Percentiles rank a stretch among this genome's conserved stretches.
Evolutionary conservation across 2,329 filamentous ascomycete genomes (phyloP).

Genomic region (Boeremia lycopersici): DNA sequence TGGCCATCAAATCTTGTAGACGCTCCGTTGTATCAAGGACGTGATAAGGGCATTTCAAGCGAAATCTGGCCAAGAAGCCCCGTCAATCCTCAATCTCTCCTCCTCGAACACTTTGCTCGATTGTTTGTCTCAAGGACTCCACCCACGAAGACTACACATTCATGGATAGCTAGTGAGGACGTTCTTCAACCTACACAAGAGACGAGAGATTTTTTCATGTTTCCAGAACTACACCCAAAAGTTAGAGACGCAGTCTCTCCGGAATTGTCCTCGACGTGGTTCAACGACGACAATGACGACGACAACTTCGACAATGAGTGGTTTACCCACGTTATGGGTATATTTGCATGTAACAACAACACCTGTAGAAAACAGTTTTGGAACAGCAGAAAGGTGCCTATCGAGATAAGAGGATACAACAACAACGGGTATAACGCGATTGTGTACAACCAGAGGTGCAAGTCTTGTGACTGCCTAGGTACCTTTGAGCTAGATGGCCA

Average conservation of each 20-base stretch:
- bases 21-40: no score
- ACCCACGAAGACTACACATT: no score
- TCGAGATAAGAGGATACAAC: neutral
- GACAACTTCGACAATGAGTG: neutral
- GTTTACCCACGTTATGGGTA: neutral
- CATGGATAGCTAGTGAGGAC: no score
- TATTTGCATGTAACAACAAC: neutral
- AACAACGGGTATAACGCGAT: neutral
- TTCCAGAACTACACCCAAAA: neutral
- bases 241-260: neutral
- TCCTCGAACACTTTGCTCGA: no score
- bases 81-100: no score
- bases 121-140: no score
- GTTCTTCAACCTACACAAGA: neutral
- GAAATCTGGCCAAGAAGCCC: no score
- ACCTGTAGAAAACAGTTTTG: neutral
- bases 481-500: constrained; percentile 20
- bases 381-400: neutral
- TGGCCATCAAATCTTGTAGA: no score
- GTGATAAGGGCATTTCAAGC: no score
- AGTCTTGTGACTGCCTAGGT: constrained; percentile 23
- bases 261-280: neutral
- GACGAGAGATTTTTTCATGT: neutral
- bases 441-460: constrained; percentile 14
- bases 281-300: neutral